Percentiles rank a stretch among this genome's conserved stretches.
These are phyloP conservation scores for Blastobotrys apis DNA, from an alignment of 1,139 yeast species.

Conservation along the genomic window DNA sequence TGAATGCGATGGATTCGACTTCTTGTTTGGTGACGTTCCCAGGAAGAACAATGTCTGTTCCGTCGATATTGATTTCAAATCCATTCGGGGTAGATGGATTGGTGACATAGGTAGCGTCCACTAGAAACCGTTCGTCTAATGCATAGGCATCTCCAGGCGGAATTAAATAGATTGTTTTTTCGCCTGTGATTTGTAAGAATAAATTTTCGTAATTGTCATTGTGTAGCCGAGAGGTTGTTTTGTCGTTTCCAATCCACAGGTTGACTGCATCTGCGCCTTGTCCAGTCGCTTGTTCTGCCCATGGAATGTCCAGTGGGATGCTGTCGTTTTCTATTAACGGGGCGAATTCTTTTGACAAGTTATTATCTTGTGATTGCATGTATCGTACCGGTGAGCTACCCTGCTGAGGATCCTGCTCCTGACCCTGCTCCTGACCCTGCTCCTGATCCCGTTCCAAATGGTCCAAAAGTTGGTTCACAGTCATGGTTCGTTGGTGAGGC, in stretches of 20 bases:
- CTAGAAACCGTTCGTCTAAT: constrained; percentile 29
- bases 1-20: constrained; percentile 11
- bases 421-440: too few species aligned
- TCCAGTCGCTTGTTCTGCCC: constrained; percentile 29
- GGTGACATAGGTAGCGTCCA: constrained; percentile 28
- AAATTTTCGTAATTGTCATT: constrained; percentile 40
- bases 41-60: constrained; percentile 16
- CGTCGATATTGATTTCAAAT: constrained; percentile 20
- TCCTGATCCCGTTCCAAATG: constrained; percentile 11
- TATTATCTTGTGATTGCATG: constrained; percentile 40
- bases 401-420: not conserved
- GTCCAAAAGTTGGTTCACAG: constrained; percentile 28
- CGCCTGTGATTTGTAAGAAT: constrained; percentile 36
- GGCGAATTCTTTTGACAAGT: constrained; percentile 29
- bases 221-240: constrained; percentile 38
- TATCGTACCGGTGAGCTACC: constrained; percentile 30
- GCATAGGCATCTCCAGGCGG: constrained; percentile 36
- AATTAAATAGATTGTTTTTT: constrained; percentile 35
- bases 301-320: constrained; percentile 23
- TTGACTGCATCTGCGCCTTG: constrained; percentile 36
- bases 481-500: constrained; percentile 30
- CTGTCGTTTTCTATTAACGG: constrained; percentile 20
- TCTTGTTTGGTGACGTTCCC: constrained; percentile 10
- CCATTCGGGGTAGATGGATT: constrained; percentile 11
- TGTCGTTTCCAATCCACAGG: constrained; percentile 38